Conservation (phyloP, 306 rosid species). For the Fragaria ananassa region DNA sequence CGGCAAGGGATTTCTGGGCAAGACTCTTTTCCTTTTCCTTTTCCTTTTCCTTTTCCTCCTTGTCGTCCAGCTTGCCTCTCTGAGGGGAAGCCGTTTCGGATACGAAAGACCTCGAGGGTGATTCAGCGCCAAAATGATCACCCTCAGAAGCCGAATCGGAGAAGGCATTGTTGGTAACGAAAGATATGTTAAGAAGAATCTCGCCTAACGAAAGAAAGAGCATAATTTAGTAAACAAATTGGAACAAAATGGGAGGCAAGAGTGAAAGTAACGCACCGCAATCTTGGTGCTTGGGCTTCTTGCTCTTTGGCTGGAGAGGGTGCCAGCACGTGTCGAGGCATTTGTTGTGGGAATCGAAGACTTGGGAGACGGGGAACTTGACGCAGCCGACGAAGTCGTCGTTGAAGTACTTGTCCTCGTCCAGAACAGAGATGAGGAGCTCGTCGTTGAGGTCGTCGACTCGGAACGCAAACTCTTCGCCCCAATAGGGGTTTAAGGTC, state of each 20-base stretch:
- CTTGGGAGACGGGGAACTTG: constrained; percentile 55
- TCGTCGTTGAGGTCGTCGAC: constrained; percentile 75
- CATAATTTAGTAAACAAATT: no score
- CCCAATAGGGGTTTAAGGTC: constrained; percentile 69
- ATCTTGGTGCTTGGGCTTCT: constrained; percentile 63
- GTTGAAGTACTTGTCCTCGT: constrained; percentile 79
- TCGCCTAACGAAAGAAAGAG: constrained; percentile 16
- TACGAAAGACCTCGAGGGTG: constrained; percentile 40
- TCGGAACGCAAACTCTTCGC: constrained; percentile 65
- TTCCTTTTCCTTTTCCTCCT: constrained; percentile 69
- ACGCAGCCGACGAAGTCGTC: constrained; percentile 67
- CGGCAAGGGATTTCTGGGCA: constrained; percentile 65
- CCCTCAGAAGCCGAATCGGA: constrained; percentile 31
- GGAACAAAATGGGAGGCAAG: no score
- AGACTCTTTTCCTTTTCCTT: constrained; percentile 51
- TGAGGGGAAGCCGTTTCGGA: constrained; percentile 55
- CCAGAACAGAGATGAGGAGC: constrained; percentile 61
- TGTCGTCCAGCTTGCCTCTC: constrained; percentile 57
- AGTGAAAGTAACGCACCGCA: constrained; percentile 48
- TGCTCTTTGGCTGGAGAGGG: constrained; percentile 64
- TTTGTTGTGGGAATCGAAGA: constrained; percentile 59
- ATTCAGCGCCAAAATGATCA: constrained; percentile 19
- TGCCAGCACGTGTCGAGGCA: constrained; percentile 70
- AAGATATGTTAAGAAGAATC: constrained; percentile 53
- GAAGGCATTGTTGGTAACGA: constrained; percentile 38